phyloP scores from a whole-genome alignment of 2,329 filamentous ascomycete species.

The Beauveria caledonica region DNA sequence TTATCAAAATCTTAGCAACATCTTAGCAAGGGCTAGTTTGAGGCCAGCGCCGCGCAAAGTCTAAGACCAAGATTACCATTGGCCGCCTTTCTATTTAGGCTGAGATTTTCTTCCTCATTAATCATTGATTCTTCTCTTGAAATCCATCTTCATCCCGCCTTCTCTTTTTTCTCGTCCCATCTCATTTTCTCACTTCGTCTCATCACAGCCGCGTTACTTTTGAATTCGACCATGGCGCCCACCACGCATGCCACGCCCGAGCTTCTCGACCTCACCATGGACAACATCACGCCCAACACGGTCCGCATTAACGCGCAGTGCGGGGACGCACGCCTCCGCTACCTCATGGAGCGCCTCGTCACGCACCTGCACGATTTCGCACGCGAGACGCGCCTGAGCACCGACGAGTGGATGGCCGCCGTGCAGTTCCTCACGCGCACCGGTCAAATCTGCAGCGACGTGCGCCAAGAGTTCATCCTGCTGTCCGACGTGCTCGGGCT shows the following conservation, averaged over 20 bases:
- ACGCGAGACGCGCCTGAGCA: constrained; percentile 63
- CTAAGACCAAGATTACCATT: not conserved
- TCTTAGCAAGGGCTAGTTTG: not conserved
- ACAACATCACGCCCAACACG: constrained; percentile 68
- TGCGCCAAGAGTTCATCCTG: constrained; percentile 66
- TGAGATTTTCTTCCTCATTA: not conserved
- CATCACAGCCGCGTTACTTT: no score
- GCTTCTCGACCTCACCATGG: constrained; percentile 51
- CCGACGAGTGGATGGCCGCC: constrained; percentile 64
- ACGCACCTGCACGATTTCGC: constrained; percentile 70
- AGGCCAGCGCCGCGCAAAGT: not conserved
- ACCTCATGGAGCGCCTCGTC: constrained; percentile 61
- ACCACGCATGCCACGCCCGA: not conserved
- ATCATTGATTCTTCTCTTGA: not conserved
- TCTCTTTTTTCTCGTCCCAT: not conserved
- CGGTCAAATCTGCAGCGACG: constrained; percentile 62
- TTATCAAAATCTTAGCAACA: constrained; percentile 6
- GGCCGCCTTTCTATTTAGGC: not conserved
- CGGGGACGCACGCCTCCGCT: constrained; percentile 53
- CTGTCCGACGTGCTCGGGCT: constrained; percentile 68
- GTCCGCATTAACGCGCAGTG: constrained; percentile 62
- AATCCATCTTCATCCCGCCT: not conserved
- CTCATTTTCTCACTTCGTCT: not conserved
- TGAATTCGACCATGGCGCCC: not conserved
- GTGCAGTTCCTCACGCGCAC: constrained; percentile 60